phyloP scores from a whole-genome alignment of 306 rosid species.

The Sophora flavescens region DNA sequence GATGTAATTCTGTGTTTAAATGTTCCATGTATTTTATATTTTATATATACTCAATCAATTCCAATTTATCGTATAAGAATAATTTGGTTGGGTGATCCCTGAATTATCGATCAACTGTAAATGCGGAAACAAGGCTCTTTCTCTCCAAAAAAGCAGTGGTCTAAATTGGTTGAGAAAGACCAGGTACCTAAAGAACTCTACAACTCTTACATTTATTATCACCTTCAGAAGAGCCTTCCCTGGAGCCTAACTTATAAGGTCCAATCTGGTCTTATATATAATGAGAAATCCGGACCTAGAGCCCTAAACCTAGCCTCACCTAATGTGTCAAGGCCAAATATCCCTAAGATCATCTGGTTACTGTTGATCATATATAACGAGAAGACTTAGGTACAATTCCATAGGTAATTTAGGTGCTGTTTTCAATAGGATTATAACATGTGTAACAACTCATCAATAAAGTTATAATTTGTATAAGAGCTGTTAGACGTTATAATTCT shows the following conservation, averaged over 20 bases:
- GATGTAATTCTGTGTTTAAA: neutral
- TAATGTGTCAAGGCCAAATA: slow-evolving; percentile 46
- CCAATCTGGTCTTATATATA: slow-evolving; percentile 52
- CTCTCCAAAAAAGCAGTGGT: slow-evolving; percentile 75
- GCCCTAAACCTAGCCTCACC: neutral
- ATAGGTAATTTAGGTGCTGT: no score
- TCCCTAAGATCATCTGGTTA: neutral
- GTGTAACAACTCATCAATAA: no score
- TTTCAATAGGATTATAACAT: no score
- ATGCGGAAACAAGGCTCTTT: slow-evolving; percentile 73
- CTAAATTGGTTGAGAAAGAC: slow-evolving; percentile 78
- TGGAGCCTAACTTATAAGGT: slow-evolving; percentile 2
- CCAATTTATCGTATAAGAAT: slow-evolving; percentile 68
- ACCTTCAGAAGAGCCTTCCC: slow-evolving; percentile 13
- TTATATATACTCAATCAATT: slow-evolving; percentile 22
- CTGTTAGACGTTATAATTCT: no score
- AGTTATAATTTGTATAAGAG: no score
- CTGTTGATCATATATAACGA: neutral
- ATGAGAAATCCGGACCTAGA: slow-evolving; percentile 35
- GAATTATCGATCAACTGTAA: slow-evolving; percentile 88
- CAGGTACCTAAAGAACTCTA: slow-evolving; percentile 68
- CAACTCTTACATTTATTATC: slow-evolving; percentile 28
- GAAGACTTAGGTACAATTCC: no score
- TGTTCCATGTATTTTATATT: slow-evolving; percentile 4
- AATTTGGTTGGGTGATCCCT: slow-evolving; percentile 95